A percentile compares a stretch with the other conserved stretches of the same genome.
These are phyloP conservation scores for Phragmites australis DNA, from an alignment of 176 grass and related monocot genomes.

Conservation along the genomic window DNA sequence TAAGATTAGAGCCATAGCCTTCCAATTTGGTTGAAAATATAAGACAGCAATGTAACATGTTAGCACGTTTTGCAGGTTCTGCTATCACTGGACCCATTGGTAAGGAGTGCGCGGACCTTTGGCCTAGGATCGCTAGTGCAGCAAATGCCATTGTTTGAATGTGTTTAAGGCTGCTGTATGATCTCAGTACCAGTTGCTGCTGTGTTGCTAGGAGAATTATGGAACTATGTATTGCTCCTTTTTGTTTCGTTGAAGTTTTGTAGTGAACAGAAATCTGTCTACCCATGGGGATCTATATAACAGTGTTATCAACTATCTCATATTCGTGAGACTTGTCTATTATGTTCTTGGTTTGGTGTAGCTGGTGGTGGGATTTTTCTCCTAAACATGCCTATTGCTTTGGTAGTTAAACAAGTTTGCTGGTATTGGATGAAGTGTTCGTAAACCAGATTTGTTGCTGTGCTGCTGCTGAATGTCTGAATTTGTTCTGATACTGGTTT, in stretches of 20 bases:
- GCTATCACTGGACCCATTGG: slow-evolving; percentile 62
- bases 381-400: too few species aligned
- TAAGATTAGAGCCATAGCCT: background rate
- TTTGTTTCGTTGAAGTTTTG: slow-evolving; percentile 24
- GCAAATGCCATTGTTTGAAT: slow-evolving; percentile 66
- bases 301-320: background rate
- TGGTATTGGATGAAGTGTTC: too few species aligned
- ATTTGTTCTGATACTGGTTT: too few species aligned
- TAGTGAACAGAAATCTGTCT: slow-evolving; percentile 27
- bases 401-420: too few species aligned
- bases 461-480: too few species aligned
- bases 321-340: background rate
- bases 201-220: background rate
- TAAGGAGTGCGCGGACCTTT: slow-evolving; percentile 67
- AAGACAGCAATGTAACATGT: background rate
- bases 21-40: background rate
- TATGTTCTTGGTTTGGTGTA: background rate
- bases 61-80: slow-evolving; percentile 33
- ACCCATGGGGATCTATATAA: background rate
- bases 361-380: too few species aligned
- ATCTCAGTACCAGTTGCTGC: background rate
- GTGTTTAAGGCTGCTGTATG: slow-evolving; percentile 20
- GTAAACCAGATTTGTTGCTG: too few species aligned
- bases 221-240: background rate
- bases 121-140: slow-evolving; percentile 66